Base-by-base conservation (phyloP, 768 basidiomycete species). In the Exidia glandulosa region DNA sequence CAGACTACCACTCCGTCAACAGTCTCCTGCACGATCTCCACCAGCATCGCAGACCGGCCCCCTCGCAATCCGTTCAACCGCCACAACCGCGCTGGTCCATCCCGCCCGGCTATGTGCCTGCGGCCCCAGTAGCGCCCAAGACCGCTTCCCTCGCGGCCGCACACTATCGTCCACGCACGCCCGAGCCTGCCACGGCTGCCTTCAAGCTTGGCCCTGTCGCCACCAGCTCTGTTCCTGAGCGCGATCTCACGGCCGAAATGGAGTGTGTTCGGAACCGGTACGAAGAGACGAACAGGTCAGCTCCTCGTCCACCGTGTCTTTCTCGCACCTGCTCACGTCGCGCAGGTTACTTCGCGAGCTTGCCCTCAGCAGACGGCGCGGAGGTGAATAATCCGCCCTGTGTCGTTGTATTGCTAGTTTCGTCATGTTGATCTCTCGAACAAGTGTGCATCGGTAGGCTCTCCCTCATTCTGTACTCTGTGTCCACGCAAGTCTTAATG, bases 21-120 rank as follows among this genome's bases (percentile, higher is more conserved):
- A 78, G 64, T 54, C 72, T 87, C 63, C 79, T 91, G 36, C 82
- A 86, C 60, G 83, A 89, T 65, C 68, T 90, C 57, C 88, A 90
- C 63, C 81, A 86, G 58, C 85, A 87, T 66, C 78, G 87, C 56
- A 54, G 50, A 29, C 14, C 50, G 12, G 3, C 19, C 50, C 30
- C 27, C 25, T 27, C 10, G 30, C 50, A 1, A 10, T 25, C 25
- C 25, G 16, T 7, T 27, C 50, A 6, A 0, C 19, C 27, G 27
- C 27, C 50, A 54, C 30, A 27, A 29, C 2, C 50, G 10, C 41
- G 41, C 50, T 54, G 27, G 25, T 54, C 50, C 7, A 6, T 10
- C 13, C 25, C 16, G 16, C 25, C 50, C 50, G 14, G 25, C 5
- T 54, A 54, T 14, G 25, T 31, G 27, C 12, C 30, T 54, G 50